Evolutionary conservation across 1,139 yeast species (phyloP).

Genomic region (Kodamaea anthophila): DNA sequence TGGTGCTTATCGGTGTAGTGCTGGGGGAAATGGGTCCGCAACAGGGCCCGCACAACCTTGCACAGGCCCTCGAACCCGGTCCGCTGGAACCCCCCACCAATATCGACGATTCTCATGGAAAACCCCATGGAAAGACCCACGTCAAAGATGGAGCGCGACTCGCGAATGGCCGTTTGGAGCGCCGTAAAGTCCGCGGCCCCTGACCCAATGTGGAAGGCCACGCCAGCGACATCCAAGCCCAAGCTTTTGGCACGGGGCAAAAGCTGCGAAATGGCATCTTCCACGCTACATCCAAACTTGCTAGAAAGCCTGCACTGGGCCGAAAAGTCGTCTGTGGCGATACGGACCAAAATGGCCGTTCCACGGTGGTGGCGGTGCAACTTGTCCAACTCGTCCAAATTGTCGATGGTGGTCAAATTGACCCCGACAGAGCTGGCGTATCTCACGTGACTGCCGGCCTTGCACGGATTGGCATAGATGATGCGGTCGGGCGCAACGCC

Average conservation of each 20-base stretch:
- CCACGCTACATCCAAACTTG: slow-evolving; percentile 78
- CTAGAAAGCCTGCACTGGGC: slow-evolving; percentile 86
- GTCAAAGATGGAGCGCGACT: slow-evolving; percentile 68
- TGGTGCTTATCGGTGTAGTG: slow-evolving; percentile 22
- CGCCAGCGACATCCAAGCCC: slow-evolving; percentile 66
- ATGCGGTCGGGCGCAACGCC: slow-evolving; percentile 65
- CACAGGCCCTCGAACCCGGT: slow-evolving; percentile 63
- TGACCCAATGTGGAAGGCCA: slow-evolving; percentile 94
- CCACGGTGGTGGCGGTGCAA: slow-evolving; percentile 61
- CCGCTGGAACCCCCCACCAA: slow-evolving; percentile 90
- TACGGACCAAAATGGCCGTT: slow-evolving; percentile 67
- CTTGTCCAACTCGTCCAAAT: slow-evolving; percentile 76
- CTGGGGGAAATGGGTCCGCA: slow-evolving; percentile 54
- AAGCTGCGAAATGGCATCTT: slow-evolving; percentile 46
- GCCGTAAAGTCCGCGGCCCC: slow-evolving; percentile 78
- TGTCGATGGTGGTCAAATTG: slow-evolving; percentile 82
- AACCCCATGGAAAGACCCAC: slow-evolving; percentile 32
- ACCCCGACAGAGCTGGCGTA: slow-evolving; percentile 56
- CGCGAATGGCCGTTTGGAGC: slow-evolving; percentile 64
- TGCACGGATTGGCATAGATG: slow-evolving; percentile 92
- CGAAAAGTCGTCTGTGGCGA: slow-evolving; percentile 83
- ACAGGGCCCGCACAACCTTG: slow-evolving; percentile 47
- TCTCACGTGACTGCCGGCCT: slow-evolving; percentile 73
- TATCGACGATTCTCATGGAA: slow-evolving; percentile 56
- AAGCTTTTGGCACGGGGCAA: slow-evolving; percentile 58